Evolutionary conservation across 176 grass and related monocot genomes (phyloP).

Genomic region (Melocanna baccifera): DNA sequence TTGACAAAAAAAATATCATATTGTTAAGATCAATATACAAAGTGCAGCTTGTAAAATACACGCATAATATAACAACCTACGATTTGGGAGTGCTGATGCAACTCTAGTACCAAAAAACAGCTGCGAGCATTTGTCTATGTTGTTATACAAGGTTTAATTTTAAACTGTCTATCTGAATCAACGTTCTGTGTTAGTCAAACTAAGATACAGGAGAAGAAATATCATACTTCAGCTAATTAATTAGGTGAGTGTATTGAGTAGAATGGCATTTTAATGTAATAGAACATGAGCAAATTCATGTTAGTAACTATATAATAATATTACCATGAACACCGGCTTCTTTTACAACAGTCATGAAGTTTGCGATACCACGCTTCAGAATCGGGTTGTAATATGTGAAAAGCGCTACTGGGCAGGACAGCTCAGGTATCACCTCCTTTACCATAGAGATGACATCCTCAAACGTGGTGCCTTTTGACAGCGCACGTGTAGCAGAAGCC

Average conservation of each 20-base stretch:
- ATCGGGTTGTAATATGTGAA: conserved; percentile 99
- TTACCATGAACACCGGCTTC: conserved; percentile 83
- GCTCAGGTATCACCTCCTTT: conserved; percentile 77
- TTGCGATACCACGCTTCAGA: conserved; percentile 77
- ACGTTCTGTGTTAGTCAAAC: not conserved
- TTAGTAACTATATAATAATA: not conserved
- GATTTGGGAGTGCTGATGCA: not conserved
- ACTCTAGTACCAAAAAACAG: not conserved
- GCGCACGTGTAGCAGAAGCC: conserved; percentile 87
- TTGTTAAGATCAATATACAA: not conserved
- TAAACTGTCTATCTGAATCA: conserved; percentile 2
- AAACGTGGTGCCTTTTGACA: conserved; percentile 84
- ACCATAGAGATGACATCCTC: conserved; percentile 94
- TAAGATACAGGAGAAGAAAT: not conserved
- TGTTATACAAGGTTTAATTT: conserved; percentile 6
- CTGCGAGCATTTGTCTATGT: not conserved
- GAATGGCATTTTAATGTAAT: not conserved
- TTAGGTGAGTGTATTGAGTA: not conserved
- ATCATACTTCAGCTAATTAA: not conserved
- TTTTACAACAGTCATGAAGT: conserved; percentile 76
- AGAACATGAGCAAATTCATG: conserved; percentile 18
- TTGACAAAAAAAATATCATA: not conserved
- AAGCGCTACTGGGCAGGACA: conserved; percentile 88
- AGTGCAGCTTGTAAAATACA: not conserved
- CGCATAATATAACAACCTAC: not conserved